Evolutionary conservation across 2,329 filamentous ascomycete species (phyloP), one percentile per base, ranked within the genome.

Genomic region (Immersiporthe knoxdaviesiana): DNA sequence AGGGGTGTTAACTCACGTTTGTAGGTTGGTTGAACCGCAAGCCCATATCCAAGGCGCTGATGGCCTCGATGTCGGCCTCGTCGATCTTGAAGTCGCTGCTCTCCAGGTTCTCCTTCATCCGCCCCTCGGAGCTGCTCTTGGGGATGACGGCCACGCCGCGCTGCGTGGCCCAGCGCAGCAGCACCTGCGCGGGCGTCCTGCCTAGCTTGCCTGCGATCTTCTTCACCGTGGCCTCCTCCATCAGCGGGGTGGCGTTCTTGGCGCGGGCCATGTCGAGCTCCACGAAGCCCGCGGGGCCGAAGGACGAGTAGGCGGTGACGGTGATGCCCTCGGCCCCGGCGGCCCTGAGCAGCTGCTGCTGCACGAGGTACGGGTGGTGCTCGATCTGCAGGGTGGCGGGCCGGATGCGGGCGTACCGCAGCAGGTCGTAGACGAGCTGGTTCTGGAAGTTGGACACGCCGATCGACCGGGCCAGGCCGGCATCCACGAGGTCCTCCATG

Each of bases 121-220:
- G 73, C 30, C 77, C 82, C 72, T 72, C 76, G 73, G 79, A 85
- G 80, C 79, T 90, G 72, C 87, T 90, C 87, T 95, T 95, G 74
- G 92, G 92, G 75, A 96, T 96, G 74, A 96, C 91, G 62, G 92
- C 91, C 68, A 96, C 84, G 41, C 89, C 89, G 64, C 91, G 87
- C 85, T 97, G 93, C 21, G 93, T 97, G 30, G 93, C 89, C 94
- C 94, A 97, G 75, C 93, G 88, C 74, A 97, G 85, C 71, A 97
- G 85, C 37, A 97, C 85, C 85, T 97, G 93, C 21, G 92, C 91
- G 8, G 92, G 85, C 11, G 90, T 89, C 84, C 91, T 93, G 78
- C 82, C 82, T 77, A 92, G 84, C 83, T 92, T 93, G 75, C 85
- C 79, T 24, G 92, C 90, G 72, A 94, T 85, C 63, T 75, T 78